phyloP scores from a whole-genome alignment of 2,329 filamentous ascomycete species.

The Penicillium capsulatum region DNA sequence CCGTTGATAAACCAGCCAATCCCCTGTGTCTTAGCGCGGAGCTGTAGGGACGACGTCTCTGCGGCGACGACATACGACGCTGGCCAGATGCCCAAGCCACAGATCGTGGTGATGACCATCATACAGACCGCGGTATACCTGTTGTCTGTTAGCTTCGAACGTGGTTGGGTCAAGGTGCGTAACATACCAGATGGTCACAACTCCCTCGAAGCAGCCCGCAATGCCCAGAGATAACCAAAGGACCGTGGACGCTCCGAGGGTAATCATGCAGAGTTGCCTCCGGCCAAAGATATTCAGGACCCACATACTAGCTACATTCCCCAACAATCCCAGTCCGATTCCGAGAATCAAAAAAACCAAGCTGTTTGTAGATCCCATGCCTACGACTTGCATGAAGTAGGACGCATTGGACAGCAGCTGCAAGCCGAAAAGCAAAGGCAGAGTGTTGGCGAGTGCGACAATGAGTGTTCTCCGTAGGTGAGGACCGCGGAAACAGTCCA shows the following conservation, averaged over 20 bases:
- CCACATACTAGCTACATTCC: slow-evolving; percentile 44
- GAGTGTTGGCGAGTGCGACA: slow-evolving; percentile 35
- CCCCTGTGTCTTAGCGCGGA: slow-evolving; percentile 34
- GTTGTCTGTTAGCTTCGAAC: not conserved
- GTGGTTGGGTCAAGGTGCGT: no score
- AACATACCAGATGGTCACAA: slow-evolving; percentile 39
- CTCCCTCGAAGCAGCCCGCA: slow-evolving; percentile 40
- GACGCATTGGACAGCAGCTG: slow-evolving; percentile 40
- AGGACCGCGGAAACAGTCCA: slow-evolving; percentile 25
- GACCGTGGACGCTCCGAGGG: slow-evolving; percentile 29
- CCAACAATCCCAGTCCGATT: slow-evolving; percentile 42
- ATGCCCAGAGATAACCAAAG: slow-evolving; percentile 46
- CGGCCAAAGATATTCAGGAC: slow-evolving; percentile 40
- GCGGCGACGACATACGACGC: slow-evolving; percentile 31
- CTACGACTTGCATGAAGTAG: slow-evolving; percentile 33
- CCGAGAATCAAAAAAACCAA: slow-evolving; percentile 46
- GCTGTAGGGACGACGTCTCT: slow-evolving; percentile 29
- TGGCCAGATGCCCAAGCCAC: slow-evolving; percentile 32
- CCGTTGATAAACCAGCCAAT: slow-evolving; percentile 42
- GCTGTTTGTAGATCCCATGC: slow-evolving; percentile 22
- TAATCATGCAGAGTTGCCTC: slow-evolving; percentile 36
- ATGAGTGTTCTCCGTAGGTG: slow-evolving; percentile 21
- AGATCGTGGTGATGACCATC: slow-evolving; percentile 45
- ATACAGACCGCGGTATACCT: slow-evolving; percentile 39
- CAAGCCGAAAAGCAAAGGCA: slow-evolving; percentile 45